Evolutionary conservation across 2,329 filamentous ascomycete species (phyloP).

Genomic region (Neocucurbitaria cava): DNA sequence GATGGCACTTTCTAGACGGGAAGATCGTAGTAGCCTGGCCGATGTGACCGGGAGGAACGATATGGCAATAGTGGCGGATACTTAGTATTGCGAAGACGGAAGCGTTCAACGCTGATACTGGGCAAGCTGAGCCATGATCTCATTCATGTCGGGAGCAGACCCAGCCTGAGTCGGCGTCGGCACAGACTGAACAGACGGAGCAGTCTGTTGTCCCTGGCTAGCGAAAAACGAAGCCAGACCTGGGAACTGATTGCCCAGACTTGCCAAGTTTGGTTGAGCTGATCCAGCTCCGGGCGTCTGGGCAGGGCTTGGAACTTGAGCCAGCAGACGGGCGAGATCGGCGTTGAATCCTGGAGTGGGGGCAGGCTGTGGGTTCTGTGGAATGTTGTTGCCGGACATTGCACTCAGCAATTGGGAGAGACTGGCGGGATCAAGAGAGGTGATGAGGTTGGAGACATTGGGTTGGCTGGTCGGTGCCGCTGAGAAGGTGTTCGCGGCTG

Average conservation of each 20-base stretch:
- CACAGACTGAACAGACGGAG: conserved; percentile 42
- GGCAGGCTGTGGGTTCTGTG: conserved; percentile 51
- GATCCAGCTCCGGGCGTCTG: conserved; percentile 28
- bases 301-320: conserved; percentile 37
- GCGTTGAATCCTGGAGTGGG: conserved; percentile 38
- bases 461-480: conserved; percentile 36
- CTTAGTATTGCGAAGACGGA: background rate
- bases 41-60: conserved; percentile 2
- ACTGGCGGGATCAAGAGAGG: conserved; percentile 71
- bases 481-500: conserved; percentile 45
- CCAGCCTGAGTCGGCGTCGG: conserved; percentile 37
- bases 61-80: background rate
- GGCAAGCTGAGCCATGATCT: conserved; percentile 77
- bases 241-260: conserved; percentile 40
- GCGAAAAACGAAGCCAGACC: conserved; percentile 40
- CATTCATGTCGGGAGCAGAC: conserved; percentile 63
- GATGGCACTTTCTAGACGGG: conserved; percentile 3
- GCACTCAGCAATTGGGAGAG: conserved; percentile 74
- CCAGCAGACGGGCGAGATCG: conserved; percentile 50
- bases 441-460: conserved; percentile 70
- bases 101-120: conserved; percentile 62
- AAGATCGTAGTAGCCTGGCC: conserved; percentile 3
- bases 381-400: conserved; percentile 51
- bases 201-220: conserved; percentile 28
- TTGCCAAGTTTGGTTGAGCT: conserved; percentile 27